Percentiles rank a stretch among this genome's conserved stretches.
phyloP scores from a whole-genome alignment of 2,329 filamentous ascomycete genomes.

The Pseudocercospora fijiensis region DNA sequence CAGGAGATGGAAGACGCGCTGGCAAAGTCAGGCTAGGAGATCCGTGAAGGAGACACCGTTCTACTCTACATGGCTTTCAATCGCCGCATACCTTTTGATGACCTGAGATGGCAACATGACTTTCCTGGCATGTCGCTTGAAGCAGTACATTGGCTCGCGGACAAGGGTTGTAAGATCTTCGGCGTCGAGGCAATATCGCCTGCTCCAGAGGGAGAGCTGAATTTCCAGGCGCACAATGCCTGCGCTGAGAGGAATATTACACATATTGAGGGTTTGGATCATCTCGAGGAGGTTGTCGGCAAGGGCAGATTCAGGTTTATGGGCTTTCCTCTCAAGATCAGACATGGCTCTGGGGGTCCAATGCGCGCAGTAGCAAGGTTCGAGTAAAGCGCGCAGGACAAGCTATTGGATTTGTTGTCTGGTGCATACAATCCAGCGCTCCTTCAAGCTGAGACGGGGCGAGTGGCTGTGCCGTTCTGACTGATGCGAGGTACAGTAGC shows the following conservation, averaged over 20 bases:
- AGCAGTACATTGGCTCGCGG: conserved; percentile 32
- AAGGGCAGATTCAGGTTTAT: conserved; percentile 31
- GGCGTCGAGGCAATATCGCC: conserved; percentile 33
- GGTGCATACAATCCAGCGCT: background rate
- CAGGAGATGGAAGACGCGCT: conserved; percentile 31
- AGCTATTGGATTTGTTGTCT: background rate
- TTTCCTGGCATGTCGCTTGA: conserved; percentile 31
- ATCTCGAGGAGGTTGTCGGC: conserved; percentile 30
- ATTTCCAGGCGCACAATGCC: conserved; percentile 33
- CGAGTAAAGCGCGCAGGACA: conserved; percentile 10
- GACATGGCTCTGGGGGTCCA: conserved; percentile 32
- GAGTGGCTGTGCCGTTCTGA: too few relatives aligned
- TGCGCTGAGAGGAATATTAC: conserved; percentile 32
- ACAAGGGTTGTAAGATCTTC: conserved; percentile 33
- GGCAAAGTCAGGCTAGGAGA: conserved; percentile 26
- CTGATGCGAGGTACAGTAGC: background rate
- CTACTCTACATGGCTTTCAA: conserved; percentile 33
- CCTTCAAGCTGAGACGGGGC: background rate
- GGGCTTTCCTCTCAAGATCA: conserved; percentile 32
- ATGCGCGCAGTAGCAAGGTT: conserved; percentile 32
- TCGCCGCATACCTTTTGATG: conserved; percentile 27
- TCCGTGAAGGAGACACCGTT: conserved; percentile 30
- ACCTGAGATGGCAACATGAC: conserved; percentile 34
- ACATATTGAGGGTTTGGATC: conserved; percentile 33
- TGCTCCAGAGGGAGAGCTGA: conserved; percentile 31